Percentiles rank a stretch among this genome's conserved stretches.
Evolutionary conservation across 192 early-diverging fungal species (phyloP).

Genomic region (Mortierella antarctica): DNA sequence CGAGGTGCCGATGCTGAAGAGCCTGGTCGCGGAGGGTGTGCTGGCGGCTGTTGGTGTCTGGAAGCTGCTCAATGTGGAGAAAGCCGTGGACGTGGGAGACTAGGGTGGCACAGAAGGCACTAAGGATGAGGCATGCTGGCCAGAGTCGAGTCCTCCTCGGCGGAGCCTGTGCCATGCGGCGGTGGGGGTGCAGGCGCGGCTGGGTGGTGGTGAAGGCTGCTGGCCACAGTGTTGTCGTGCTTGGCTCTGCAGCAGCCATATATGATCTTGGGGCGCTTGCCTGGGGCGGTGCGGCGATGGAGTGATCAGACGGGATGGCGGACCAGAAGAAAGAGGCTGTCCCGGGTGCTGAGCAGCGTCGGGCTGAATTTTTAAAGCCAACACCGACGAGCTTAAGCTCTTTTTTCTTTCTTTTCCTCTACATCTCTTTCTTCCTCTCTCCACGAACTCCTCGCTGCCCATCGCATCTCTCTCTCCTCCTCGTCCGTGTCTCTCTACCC

Average conservation of each 20-base stretch:
- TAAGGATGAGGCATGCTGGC: constrained; percentile 26
- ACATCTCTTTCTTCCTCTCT: not conserved
- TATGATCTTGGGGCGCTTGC: not conserved
- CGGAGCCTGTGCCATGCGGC: constrained; percentile 5
- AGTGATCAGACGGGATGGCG: not conserved
- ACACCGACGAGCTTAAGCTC: not conserved
- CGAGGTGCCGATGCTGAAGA: not conserved
- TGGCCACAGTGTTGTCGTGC: constrained; percentile 1
- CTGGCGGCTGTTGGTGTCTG: not conserved
- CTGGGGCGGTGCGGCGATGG: not conserved
- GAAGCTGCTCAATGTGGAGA: constrained; percentile 15
- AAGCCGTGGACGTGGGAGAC: constrained; percentile 5
- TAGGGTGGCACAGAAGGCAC: constrained; percentile 5
- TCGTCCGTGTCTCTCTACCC: not conserved
- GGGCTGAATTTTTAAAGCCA: not conserved
- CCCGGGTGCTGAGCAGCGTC: not conserved
- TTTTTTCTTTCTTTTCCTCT: not conserved
- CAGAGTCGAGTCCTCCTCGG: constrained; percentile 8
- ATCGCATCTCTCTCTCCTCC: not conserved
- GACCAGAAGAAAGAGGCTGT: not conserved
- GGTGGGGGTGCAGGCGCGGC: constrained; percentile 4
- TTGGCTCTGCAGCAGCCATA: constrained; percentile 29
- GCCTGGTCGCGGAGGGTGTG: not conserved
- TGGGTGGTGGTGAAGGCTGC: not conserved
- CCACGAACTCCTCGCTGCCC: not conserved